These are phyloP conservation scores for Solanum ossicruentum DNA, from an alignment of 257 asterid species.

Conservation along the genomic window DNA sequence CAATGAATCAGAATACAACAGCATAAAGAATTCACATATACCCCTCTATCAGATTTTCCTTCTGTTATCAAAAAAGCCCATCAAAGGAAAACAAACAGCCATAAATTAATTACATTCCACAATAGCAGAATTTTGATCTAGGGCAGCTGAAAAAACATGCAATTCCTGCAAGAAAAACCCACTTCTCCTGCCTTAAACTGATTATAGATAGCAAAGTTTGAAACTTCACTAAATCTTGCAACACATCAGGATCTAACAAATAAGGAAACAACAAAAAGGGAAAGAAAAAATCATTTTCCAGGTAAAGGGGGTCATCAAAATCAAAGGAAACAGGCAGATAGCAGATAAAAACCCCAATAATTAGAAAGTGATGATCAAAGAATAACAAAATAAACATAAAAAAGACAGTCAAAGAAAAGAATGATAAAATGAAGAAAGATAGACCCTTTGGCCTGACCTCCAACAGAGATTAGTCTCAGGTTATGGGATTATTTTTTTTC, in stretches of 20 bases:
- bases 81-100: conserved; percentile 7
- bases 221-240: neutral
- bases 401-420: neutral
- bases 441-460: conserved; percentile 9
- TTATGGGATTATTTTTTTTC: neutral
- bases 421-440: neutral
- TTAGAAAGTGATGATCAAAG: neutral
- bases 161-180: neutral
- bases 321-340: neutral
- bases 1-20: neutral
- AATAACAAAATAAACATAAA: neutral
- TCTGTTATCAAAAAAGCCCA: neutral
- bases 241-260: conserved; percentile 24
- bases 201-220: neutral
- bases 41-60: neutral
- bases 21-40: neutral
- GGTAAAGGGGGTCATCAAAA: neutral
- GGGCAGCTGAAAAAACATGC: neutral
- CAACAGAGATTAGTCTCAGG: conserved; percentile 7
- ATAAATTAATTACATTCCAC: neutral
- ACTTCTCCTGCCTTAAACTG: neutral
- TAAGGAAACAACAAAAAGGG: neutral
- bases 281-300: neutral
- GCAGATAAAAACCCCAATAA: neutral
- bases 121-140: neutral